phyloP scores from a whole-genome alignment of 768 basidiomycete species.

The Fibroporia radiculosa region DNA sequence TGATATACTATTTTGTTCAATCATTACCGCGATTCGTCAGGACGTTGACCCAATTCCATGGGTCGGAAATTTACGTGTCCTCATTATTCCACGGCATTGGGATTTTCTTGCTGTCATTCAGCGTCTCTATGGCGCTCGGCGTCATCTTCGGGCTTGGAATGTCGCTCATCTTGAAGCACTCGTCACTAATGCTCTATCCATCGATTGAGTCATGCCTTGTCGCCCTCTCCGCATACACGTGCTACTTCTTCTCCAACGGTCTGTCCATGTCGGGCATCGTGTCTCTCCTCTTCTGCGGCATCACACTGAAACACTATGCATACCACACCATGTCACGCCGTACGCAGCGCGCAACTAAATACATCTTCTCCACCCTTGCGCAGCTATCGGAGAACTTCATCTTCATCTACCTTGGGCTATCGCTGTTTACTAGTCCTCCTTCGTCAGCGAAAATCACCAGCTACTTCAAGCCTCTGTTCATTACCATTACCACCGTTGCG shows the following conservation, averaged over 20 bases:
- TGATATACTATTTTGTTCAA: not conserved
- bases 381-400: constrained; percentile 98
- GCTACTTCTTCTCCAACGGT: constrained; percentile 99
- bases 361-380: constrained; percentile 91
- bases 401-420: constrained; percentile 96
- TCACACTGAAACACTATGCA: constrained; percentile 99
- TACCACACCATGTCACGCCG: constrained; percentile 98
- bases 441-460: constrained; percentile 66
- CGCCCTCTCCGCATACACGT: constrained; percentile 89
- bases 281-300: constrained; percentile 95
- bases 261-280: constrained; percentile 94
- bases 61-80: constrained; percentile 74
- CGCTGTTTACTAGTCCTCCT: constrained; percentile 88
- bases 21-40: constrained; percentile 44
- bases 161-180: constrained; percentile 92
- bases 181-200: constrained; percentile 78
- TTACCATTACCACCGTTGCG: constrained; percentile 82
- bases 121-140: constrained; percentile 89
- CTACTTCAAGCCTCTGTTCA: constrained; percentile 94
- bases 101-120: constrained; percentile 94
- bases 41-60: constrained; percentile 88
- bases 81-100: constrained; percentile 96
- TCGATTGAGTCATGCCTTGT: constrained; percentile 96
- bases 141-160: constrained; percentile 86
- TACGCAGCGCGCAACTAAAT: constrained; percentile 90